Evolutionary conservation across 78 protist species (phyloP).

Genomic region (Anaeramoeba ignava): DNA sequence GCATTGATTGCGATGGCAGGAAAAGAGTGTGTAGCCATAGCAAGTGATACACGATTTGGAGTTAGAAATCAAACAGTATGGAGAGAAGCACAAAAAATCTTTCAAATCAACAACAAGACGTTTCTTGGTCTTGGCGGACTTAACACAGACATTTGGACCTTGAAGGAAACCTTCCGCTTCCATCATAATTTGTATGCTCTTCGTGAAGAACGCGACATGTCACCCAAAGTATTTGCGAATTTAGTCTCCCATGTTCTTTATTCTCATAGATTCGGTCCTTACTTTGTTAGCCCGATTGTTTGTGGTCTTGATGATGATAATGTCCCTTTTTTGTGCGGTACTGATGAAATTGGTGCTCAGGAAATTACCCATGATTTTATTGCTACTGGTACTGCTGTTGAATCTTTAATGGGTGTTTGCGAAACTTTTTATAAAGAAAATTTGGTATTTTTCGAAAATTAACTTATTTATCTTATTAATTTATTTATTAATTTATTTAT

Average conservation of each 20-base stretch:
- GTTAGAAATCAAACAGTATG: slow-evolving; percentile 59
- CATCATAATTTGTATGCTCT: slow-evolving; percentile 58
- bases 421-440: slow-evolving; percentile 25
- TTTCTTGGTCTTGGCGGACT: slow-evolving; percentile 78
- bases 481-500: no score
- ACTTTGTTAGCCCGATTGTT: slow-evolving; percentile 77
- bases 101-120: slow-evolving; percentile 46
- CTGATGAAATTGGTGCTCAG: slow-evolving; percentile 82
- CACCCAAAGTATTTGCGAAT: slow-evolving; percentile 49
- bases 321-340: slow-evolving; percentile 54
- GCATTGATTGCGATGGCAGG: slow-evolving; percentile 80
- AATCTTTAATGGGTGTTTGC: slow-evolving; percentile 23
- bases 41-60: slow-evolving; percentile 77
- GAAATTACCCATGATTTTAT: slow-evolving; percentile 61
- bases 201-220: slow-evolving; percentile 81
- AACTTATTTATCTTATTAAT: no score
- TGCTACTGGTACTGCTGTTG: slow-evolving; percentile 70
- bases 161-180: slow-evolving; percentile 54
- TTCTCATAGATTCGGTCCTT: slow-evolving; percentile 77
- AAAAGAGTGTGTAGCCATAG: slow-evolving; percentile 85
- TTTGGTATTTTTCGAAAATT: no score
- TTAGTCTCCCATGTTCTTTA: slow-evolving; percentile 55
- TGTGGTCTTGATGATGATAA: slow-evolving; percentile 63
- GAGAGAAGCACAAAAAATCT: slow-evolving; percentile 48
- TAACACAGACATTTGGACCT: slow-evolving; percentile 75